These are phyloP conservation scores for Fusarium sulawesiense DNA, from an alignment of 2,329 filamentous ascomycete species.

Conservation along the genomic window DNA sequence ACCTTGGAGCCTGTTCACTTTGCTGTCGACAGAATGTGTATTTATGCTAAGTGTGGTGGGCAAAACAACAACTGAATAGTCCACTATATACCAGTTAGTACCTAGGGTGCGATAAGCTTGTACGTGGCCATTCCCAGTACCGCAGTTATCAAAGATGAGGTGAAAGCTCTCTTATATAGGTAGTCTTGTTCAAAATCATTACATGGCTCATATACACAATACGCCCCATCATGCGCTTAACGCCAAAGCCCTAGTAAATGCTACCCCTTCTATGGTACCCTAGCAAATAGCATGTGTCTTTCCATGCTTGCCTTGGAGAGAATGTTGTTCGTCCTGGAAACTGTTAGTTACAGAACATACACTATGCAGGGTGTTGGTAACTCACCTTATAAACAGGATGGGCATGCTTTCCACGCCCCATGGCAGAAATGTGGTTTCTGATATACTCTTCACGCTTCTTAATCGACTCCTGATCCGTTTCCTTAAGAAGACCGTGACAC, in stretches of 20 bases:
- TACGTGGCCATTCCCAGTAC: too few relatives aligned
- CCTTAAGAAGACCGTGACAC: slow-evolving; percentile 75
- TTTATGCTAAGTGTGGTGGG: neutral
- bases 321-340: slow-evolving; percentile 79
- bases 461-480: slow-evolving; percentile 79
- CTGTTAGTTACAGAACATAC: neutral
- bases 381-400: slow-evolving; percentile 60
- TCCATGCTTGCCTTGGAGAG: slow-evolving; percentile 86
- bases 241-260: slow-evolving; percentile 28
- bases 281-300: slow-evolving; percentile 93
- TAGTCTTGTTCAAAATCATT: slow-evolving; percentile 3
- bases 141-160: too few relatives aligned
- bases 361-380: neutral
- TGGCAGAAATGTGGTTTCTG: slow-evolving; percentile 64
- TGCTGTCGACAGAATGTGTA: neutral
- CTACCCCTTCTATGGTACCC: slow-evolving; percentile 21
- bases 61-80: too few relatives aligned
- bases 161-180: neutral
- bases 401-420: slow-evolving; percentile 65
- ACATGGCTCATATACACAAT: slow-evolving; percentile 25
- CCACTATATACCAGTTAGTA: too few relatives aligned
- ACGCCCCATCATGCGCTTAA: slow-evolving; percentile 30
- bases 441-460: slow-evolving; percentile 76
- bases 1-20: neutral
- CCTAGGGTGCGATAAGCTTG: too few relatives aligned